Base-by-base conservation (phyloP, 108 stramenopile species). In the Pinguiococcus pyrenoidosus region DNA sequence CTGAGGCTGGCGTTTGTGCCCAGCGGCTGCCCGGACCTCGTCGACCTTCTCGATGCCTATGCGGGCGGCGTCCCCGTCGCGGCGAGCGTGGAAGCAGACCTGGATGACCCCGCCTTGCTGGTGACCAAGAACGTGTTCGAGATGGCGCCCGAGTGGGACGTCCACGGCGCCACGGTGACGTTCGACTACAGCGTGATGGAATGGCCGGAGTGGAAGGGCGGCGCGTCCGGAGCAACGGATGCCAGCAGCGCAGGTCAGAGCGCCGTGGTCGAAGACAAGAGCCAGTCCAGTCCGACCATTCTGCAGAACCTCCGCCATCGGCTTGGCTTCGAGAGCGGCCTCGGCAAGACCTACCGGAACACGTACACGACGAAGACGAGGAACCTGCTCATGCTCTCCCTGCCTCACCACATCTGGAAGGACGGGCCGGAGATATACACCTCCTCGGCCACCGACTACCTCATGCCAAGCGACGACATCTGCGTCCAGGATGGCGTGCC, bases 321-420 rank as follows among this genome's bases (percentile, higher is more conserved):
- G 8, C 9, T 9, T 18, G 44, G 44, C 9, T 13, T 27, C 6
- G 13, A 12, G 13, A 22, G 13, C 24, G 25, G 44, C 8, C 35
- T 33, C 2, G 21, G 39, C 6, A 1, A 6, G 21, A 24, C n/a
- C 37, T 14, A 38, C 21, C 10, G 39, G 12, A 14, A 36, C 33
- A 64, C 50, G 29, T 64, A 62, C 53, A 25, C 13, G 24, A 62
- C 47, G 54, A 22, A 12, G 9, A 62, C 50, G 54, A 25, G 63
- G 29, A 49, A 57, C 55, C 45, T 64, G n/a, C 20, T 64, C 9
- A 62, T 64, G 61, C 56, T 64, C 47, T 60, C 63, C 27, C 20
- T 64, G 54, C 63, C 63, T 1, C 63, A 64, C 34, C 63, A 64
- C 49, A 18, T 64, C 17, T 26, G 8, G 38, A 33, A 29, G 32